Base-by-base conservation (phyloP, 345 rosid genomes). In the Anastatica hierochuntica region DNA sequence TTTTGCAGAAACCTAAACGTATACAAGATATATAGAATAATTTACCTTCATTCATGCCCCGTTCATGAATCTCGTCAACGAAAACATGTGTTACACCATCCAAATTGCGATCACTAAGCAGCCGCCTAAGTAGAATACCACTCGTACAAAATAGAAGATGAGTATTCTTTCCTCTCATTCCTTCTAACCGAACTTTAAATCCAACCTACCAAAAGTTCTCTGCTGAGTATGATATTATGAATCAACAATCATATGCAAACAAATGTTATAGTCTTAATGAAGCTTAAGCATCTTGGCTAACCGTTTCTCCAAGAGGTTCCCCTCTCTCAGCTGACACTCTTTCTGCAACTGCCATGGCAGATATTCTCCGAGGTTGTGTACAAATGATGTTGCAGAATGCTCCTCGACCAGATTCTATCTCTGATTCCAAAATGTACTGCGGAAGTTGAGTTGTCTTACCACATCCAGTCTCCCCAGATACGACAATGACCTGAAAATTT, bases 361-460 rank as follows among this genome's bases (percentile, higher is more conserved):
- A 84, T 71, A 92, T 92, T 76, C 98, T 81, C 64, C 96, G 77
- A 58, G 98, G 98, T 72, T 92, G 98, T 8, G 98, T 88, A 66
- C 98, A 92, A 43, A 92, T 85, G 54, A 92, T 92, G 79, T 74
- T 85, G 64, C 98, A 92, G 69, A 83, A 83, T 65, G 95, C 97
- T 67, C 98, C 98, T 41, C 97, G 90, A n/a, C 95, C 98, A 70
- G 90, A 83, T 69, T 92, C 97, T 61, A 88, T 82, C 76, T 92
- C 95, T 39, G 98, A 88, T 74, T 92, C 98, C 64, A 92, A 70
- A 57, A 88, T 73, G 57, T 85, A 92, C 44, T 92, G 98, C 15
- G 98, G 98, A 62, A 92, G 90, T 65, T 92, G 98, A 71, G 98
- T 92, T 72, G 98, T 92, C 78, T 92, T 92, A 16, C 98, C 98